phyloP scores from a whole-genome alignment of 192 early-diverging fungal genomes.

The Coemansia sp. region DNA sequence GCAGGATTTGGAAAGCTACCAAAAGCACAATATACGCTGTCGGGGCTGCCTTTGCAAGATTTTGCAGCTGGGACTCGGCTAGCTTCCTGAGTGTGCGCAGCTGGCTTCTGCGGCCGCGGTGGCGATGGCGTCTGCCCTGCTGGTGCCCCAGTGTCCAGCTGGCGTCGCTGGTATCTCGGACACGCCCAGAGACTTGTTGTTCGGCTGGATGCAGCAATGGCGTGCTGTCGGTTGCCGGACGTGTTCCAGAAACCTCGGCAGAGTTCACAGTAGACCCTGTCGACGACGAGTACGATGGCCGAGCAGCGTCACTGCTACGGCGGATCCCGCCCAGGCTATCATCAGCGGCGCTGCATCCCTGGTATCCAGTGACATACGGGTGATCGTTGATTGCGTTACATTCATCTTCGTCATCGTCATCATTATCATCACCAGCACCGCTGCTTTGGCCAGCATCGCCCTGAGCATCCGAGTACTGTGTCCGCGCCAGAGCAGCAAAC shows the following conservation, averaged over 20 bases:
- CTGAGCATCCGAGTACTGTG: conserved; percentile 10
- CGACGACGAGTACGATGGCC: not conserved
- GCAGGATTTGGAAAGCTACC: conserved; percentile 72
- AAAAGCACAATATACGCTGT: conserved; percentile 59
- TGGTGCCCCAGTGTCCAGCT: conserved; percentile 10
- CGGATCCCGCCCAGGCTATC: not conserved
- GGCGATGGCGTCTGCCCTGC: not conserved
- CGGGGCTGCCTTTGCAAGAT: conserved; percentile 29
- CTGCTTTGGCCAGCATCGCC: conserved; percentile 4
- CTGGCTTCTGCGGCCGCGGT: not conserved
- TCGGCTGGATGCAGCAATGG: conserved; percentile 16
- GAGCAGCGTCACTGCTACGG: not conserved
- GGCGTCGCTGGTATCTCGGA: conserved; percentile 1
- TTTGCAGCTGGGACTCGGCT: conserved; percentile 15
- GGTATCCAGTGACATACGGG: not conserved
- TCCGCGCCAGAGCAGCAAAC: not conserved
- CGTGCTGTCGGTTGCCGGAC: conserved; percentile 25
- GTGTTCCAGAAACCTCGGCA: not conserved
- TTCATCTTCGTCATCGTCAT: conserved; percentile 30
- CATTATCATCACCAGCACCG: conserved; percentile 13
- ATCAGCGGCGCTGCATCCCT: conserved; percentile 2
- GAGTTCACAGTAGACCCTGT: not conserved
- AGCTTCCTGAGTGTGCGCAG: conserved; percentile 16
- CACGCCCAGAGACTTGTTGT: no score
- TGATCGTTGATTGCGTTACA: conserved; percentile 20